Conservation (phyloP, 2,329 filamentous ascomycete genomes). For the Venturia effusa region DNA sequence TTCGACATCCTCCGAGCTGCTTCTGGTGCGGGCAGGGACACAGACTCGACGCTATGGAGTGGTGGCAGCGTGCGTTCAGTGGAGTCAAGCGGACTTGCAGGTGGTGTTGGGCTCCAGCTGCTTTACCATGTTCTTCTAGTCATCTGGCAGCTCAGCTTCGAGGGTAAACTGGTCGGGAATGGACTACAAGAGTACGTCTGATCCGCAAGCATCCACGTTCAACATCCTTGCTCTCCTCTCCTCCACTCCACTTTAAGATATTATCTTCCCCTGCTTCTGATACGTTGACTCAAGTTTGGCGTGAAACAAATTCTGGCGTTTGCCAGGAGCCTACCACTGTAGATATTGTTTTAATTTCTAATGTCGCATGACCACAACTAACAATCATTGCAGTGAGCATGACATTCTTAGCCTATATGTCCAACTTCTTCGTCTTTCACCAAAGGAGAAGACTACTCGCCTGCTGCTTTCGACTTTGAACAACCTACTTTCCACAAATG, state of each 20-base stretch:
- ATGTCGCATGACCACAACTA: background rate
- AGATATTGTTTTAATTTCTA: background rate
- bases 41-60: slow-evolving; percentile 47
- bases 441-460: slow-evolving; percentile 95
- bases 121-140: slow-evolving; percentile 90
- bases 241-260: no score
- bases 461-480: slow-evolving; percentile 79
- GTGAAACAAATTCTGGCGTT: no score
- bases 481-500: slow-evolving; percentile 72
- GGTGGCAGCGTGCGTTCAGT: slow-evolving; percentile 50
- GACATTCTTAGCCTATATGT: slow-evolving; percentile 86
- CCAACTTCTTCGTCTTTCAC: slow-evolving; percentile 82
- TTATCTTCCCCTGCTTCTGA: no score
- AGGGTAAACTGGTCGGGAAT: slow-evolving; percentile 57
- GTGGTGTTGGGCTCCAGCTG: slow-evolving; percentile 82
- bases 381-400: slow-evolving; percentile 55
- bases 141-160: slow-evolving; percentile 94
- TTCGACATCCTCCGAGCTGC: slow-evolving; percentile 68
- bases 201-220: slow-evolving; percentile 13
- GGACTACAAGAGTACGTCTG: slow-evolving; percentile 72
- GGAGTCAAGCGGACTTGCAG: slow-evolving; percentile 52
- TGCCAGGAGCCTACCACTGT: background rate
- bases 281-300: no score
- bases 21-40: slow-evolving; percentile 56
- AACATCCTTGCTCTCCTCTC: background rate